Conservation (phyloP, 805 yeast species). For the Starmerella gropengiesseri region DNA sequence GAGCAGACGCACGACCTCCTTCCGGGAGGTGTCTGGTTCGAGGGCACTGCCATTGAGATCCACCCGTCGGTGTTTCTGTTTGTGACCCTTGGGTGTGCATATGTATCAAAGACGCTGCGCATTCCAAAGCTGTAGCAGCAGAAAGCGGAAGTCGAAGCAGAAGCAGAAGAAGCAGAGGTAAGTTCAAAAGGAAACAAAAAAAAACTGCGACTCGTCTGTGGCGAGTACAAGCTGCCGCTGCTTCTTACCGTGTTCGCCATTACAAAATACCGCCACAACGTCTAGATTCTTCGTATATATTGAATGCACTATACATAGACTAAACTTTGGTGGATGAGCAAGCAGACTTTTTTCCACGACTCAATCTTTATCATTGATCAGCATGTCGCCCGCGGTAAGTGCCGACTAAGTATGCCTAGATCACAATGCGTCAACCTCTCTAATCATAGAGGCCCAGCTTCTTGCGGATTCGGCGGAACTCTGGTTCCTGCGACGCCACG, state of each 20-base stretch:
- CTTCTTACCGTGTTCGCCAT: too few species aligned
- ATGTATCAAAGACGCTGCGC: constrained; percentile 81
- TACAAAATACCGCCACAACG: too few species aligned
- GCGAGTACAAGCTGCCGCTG: too few species aligned
- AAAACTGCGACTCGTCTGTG: too few species aligned
- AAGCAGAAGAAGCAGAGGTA: too few species aligned
- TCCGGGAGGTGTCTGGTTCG: constrained; percentile 55
- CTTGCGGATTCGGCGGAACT: constrained; percentile 11
- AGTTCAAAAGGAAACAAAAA: background rate
- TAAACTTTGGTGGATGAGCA: too few species aligned
- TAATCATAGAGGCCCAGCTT: constrained; percentile 13
- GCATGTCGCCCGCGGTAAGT: too few species aligned
- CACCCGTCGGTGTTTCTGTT: constrained; percentile 61
- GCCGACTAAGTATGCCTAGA: background rate
- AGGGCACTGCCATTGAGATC: constrained; percentile 52
- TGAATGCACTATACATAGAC: too few species aligned
- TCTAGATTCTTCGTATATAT: too few species aligned
- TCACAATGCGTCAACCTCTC: background rate
- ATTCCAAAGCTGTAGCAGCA: constrained; percentile 87
- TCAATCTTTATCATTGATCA: too few species aligned
- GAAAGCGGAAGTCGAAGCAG: too few species aligned
- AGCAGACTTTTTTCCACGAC: too few species aligned
- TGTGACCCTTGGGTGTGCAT: constrained; percentile 73
- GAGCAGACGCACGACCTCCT: constrained; percentile 36
- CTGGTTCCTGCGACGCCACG: constrained; percentile 4